phyloP scores from a whole-genome alignment of 371 early-diverging fungal species.

The Mortierella sp. region DNA sequence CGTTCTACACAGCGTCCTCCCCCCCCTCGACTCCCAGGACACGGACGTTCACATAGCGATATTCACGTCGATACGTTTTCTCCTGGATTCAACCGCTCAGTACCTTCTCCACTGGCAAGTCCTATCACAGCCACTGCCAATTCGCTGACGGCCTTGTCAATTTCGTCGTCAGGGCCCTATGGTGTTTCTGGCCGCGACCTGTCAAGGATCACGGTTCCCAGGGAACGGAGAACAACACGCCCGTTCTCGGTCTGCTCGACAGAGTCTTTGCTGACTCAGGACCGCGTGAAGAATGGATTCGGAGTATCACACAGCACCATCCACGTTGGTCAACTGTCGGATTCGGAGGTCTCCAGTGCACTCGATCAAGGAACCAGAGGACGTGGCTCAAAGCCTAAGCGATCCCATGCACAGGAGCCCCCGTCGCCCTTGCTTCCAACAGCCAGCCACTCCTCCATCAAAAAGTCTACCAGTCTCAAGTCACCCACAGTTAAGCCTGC shows the following conservation, averaged over 20 bases:
- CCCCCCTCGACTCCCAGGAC: slow-evolving; percentile 32
- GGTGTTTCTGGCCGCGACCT: slow-evolving; percentile 32
- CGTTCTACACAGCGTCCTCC: background rate
- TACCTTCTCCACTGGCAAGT: slow-evolving; percentile 44
- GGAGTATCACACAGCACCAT: slow-evolving; percentile 16
- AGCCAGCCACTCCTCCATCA: background rate
- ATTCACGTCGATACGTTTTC: slow-evolving; percentile 9
- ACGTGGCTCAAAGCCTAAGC: background rate
- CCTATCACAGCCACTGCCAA: slow-evolving; percentile 49
- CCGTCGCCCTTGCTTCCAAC: slow-evolving; percentile 5
- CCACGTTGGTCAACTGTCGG: slow-evolving; percentile 22
- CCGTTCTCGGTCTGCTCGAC: slow-evolving; percentile 28
- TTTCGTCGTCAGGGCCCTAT: slow-evolving; percentile 22
- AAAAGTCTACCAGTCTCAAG: slow-evolving; percentile 18
- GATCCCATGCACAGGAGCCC: background rate
- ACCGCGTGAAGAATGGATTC: background rate
- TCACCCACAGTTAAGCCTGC: slow-evolving; percentile 30
- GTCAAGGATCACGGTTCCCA: slow-evolving; percentile 37
- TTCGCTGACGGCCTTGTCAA: slow-evolving; percentile 45
- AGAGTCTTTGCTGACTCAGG: slow-evolving; percentile 27
- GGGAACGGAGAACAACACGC: slow-evolving; percentile 34
- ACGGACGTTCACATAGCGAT: slow-evolving; percentile 13
- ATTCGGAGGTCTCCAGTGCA: slow-evolving; percentile 30
- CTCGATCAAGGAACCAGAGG: slow-evolving; percentile 18
- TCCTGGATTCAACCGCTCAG: slow-evolving; percentile 9